phyloP scores from a whole-genome alignment of 2,329 filamentous ascomycete species.

The Parafenestella ontariensis region DNA sequence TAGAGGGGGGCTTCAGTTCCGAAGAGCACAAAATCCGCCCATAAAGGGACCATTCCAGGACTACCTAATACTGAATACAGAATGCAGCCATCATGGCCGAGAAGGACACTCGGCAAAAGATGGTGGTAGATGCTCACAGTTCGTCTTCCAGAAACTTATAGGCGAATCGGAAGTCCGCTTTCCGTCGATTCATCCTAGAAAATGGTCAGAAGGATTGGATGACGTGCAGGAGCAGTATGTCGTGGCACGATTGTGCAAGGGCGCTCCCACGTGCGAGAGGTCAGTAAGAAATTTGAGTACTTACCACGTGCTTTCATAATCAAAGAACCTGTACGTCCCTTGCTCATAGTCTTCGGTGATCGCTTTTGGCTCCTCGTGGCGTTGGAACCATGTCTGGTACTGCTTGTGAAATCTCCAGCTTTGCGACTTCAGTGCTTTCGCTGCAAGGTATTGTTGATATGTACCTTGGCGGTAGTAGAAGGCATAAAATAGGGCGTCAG shows the following conservation, averaged over 20 bases:
- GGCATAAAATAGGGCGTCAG: conserved; percentile 96
- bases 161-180: conserved; percentile 97
- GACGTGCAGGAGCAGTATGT: conserved; percentile 12
- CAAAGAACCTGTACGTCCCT: conserved; percentile 98
- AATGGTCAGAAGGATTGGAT: conserved; percentile 29
- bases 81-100: conserved; percentile 23
- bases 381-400: conserved; percentile 98
- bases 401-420: conserved; percentile 99
- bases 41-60: conserved; percentile 31
- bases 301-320: conserved; percentile 98
- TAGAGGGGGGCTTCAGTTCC: conserved; percentile 5
- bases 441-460: conserved; percentile 93
- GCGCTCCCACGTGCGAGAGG: conserved; percentile 4
- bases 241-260: conserved; percentile 8
- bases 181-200: conserved; percentile 97
- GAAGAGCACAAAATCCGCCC: conserved; percentile 30
- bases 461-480: conserved; percentile 99
- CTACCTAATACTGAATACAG: conserved; percentile 48
- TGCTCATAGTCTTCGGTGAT: conserved; percentile 99
- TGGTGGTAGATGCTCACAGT: conserved; percentile 57
- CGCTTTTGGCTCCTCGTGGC: conserved; percentile 96
- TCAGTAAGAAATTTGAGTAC: conserved; percentile 14
- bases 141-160: conserved; percentile 99
- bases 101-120: conserved; percentile 5
- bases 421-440: conserved; percentile 96